These are phyloP conservation scores for Platismatia glauca DNA, from an alignment of 495 filamentous ascomycete species.

Conservation along the genomic window DNA sequence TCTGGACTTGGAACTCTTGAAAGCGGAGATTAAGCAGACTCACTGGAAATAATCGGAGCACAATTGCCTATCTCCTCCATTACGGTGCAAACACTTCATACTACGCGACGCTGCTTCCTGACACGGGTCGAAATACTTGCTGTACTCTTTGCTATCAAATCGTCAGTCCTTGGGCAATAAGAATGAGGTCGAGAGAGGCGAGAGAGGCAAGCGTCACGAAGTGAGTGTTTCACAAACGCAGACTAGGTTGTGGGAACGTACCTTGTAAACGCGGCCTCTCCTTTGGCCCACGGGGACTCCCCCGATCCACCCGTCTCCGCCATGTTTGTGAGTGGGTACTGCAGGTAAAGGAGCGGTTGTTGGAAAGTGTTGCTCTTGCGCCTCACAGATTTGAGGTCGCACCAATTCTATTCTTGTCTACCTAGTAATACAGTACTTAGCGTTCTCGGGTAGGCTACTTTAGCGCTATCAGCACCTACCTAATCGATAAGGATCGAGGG, in stretches of 20 bases:
- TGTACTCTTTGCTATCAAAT: conserved; percentile 61
- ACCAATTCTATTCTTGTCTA: neutral
- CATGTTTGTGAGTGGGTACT: conserved; percentile 5
- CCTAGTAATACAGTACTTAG: neutral
- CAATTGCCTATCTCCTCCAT: conserved; percentile 74
- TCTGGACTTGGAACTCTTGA: neutral
- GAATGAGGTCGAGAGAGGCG: neutral
- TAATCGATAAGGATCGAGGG: neutral
- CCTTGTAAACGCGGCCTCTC: conserved; percentile 20
- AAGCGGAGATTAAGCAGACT: conserved; percentile 24
- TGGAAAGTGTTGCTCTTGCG: neutral
- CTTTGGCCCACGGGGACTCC: conserved; percentile 22
- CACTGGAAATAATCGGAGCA: conserved; percentile 93
- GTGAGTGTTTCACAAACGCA: neutral
- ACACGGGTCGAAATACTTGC: conserved; percentile 88
- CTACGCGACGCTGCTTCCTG: conserved; percentile 86
- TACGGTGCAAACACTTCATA: conserved; percentile 77
- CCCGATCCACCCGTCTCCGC: conserved; percentile 6
- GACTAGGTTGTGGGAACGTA: conserved; percentile 5
- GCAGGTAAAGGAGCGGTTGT: neutral
- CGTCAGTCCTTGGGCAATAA: conserved; percentile 8
- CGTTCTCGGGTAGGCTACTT: neutral
- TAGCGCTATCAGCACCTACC: neutral
- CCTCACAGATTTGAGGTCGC: no score
- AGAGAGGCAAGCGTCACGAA: neutral